Percentiles rank a stretch among this genome's conserved stretches.
phyloP scores from a whole-genome alignment of 169 alveolate species.

The Plasmodium ovale region DNA sequence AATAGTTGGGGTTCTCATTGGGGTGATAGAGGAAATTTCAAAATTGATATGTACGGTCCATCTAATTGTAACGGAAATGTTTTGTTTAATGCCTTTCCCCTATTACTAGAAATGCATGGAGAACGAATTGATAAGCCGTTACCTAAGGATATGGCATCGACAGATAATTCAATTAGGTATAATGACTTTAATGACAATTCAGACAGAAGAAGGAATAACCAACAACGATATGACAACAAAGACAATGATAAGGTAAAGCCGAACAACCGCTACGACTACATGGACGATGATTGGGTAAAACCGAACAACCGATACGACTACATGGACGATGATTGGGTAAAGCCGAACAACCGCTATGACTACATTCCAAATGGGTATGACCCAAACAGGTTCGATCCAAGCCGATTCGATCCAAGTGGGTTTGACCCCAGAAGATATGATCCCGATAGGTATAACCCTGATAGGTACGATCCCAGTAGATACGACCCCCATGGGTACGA shows the following conservation, averaged over 20 bases:
- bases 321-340: no score
- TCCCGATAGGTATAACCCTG: no score
- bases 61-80: slow-evolving; percentile 53
- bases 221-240: background rate
- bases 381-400: no score
- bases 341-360: no score
- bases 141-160: slow-evolving; percentile 55
- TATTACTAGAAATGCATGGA: slow-evolving; percentile 31
- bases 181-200: background rate
- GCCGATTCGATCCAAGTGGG: no score
- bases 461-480: no score
- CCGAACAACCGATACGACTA: no score
- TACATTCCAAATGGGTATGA: no score
- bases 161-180: slow-evolving; percentile 11
- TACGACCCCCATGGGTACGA: no score
- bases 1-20: slow-evolving; percentile 70
- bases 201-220: background rate
- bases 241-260: background rate
- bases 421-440: no score
- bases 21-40: slow-evolving; percentile 66
- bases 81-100: slow-evolving; percentile 64
- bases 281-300: no score
- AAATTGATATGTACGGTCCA: slow-evolving; percentile 72
- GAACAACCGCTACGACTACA: no score
- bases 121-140: slow-evolving; percentile 11